These are phyloP conservation scores for Casaregolazyma suthepensis DNA, from an alignment of 1,139 yeast genomes.

Conservation along the genomic window DNA sequence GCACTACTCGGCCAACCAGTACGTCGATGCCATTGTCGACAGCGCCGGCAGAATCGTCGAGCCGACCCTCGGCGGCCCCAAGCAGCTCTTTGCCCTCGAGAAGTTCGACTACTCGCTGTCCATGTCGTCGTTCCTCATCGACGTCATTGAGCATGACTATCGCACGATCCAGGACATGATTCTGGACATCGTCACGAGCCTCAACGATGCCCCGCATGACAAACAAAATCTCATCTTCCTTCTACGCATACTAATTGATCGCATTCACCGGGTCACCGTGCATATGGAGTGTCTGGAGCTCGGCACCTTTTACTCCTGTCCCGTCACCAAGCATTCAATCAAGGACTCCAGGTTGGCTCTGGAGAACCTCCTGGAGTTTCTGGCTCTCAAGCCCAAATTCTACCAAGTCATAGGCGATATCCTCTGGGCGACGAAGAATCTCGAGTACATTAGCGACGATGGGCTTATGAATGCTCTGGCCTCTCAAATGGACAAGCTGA, in stretches of 20 bases:
- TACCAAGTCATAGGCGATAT: conserved; percentile 59
- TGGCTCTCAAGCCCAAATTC: conserved; percentile 65
- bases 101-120: background rate
- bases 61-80: background rate
- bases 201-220: background rate
- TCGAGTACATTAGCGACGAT: conserved; percentile 55
- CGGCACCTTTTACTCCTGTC: conserved; percentile 24
- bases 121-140: background rate
- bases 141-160: background rate
- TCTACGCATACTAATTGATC: conserved; percentile 18
- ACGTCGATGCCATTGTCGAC: conserved; percentile 20
- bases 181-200: background rate
- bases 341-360: conserved; percentile 40
- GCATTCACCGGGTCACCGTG: conserved; percentile 1
- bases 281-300: conserved; percentile 27
- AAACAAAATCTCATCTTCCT: conserved; percentile 16
- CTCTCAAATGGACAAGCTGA: conserved; percentile 17
- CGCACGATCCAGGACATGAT: background rate
- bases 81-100: background rate
- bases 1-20: conserved; percentile 23
- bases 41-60: conserved; percentile 17
- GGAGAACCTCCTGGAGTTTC: conserved; percentile 66
- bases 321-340: conserved; percentile 5
- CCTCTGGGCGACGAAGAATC: conserved; percentile 36
- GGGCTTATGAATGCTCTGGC: conserved; percentile 21